Conservation (phyloP, 352 stramenopile species). For the Thraustotheca clavata region DNA sequence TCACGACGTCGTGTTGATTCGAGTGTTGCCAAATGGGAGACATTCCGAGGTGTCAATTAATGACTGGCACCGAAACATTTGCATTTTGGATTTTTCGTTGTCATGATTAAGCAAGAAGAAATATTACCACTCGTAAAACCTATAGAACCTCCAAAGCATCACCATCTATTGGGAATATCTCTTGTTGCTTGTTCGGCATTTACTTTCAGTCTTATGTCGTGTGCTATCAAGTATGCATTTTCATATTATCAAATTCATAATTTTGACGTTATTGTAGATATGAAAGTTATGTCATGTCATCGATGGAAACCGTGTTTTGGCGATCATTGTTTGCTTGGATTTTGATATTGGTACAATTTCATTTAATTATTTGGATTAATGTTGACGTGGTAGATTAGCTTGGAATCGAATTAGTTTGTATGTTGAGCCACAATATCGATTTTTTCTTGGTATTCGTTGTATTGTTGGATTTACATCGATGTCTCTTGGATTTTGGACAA, state of each 20-base stretch:
- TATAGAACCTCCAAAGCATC: background rate
- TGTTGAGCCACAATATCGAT: constrained; percentile 33
- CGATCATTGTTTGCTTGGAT: constrained; percentile 35
- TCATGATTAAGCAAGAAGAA: background rate
- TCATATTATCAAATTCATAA: background rate
- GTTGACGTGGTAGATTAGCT: constrained; percentile 19
- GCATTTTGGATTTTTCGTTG: background rate
- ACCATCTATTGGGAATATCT: constrained; percentile 29
- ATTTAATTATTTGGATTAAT: background rate
- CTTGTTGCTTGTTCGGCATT: constrained; percentile 43
- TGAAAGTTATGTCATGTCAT: constrained; percentile 35
- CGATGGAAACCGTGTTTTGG: constrained; percentile 55
- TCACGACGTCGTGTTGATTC: background rate
- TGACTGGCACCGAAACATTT: background rate
- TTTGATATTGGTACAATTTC: constrained; percentile 31
- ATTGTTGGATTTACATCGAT: constrained; percentile 48
- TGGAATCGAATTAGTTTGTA: constrained; percentile 22
- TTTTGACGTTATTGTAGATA: constrained; percentile 1
- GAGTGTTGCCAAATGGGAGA: background rate
- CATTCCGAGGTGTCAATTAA: background rate
- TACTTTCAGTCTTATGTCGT: constrained; percentile 46
- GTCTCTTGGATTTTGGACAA: constrained; percentile 54
- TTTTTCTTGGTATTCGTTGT: constrained; percentile 50
- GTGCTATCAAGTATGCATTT: constrained; percentile 35
- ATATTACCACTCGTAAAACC: background rate